Evolutionary conservation across 2,329 filamentous ascomycete genomes (phyloP), one percentile per base, ranked within the genome.

Genomic region (Delphinella strobiligena): DNA sequence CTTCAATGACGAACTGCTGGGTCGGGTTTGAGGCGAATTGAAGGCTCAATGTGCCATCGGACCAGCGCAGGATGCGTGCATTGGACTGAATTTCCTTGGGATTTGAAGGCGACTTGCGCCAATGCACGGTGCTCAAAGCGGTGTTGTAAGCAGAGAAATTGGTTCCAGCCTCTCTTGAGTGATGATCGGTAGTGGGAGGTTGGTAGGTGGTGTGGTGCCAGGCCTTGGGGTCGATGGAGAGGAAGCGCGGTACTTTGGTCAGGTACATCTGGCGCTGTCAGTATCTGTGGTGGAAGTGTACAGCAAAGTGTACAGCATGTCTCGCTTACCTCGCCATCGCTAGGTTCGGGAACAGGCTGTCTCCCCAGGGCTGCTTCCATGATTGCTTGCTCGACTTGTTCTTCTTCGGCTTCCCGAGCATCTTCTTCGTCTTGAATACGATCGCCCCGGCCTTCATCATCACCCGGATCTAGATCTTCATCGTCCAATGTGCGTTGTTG

Each of bases 31-130:
- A 77, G 11, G 82, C 83, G 17, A 88, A 68, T n/a, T 80, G 75
- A 17, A 89, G 65, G 9, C 82, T 87, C 12, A 84, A 64, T 3
- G 80, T 85, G 19, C 83, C 83, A 53, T 89, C 83, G 45, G 78
- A 85, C 83, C 83, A 89, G 49, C 74, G 74, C 53, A 84, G 75
- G 19, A 89, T 64, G 46, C 79, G 73, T 2, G 83, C 74, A 54
- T 89, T 89, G 53, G 82, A 87, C 54, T 82, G 75, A 10, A 87
- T 66, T 45, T 76, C 65, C 36, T 72, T 71, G 1, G 75, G 80
- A 41, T 78, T 63, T n/a, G 69, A 69, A 8, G 76, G 68, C 42
- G 84, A 78, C 51, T 72, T 75, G 39, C 80, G 75, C 61, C 79
- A 84, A 45, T 82, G 77, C 35, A 83, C 69, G 2, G 80, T 78